Percentiles rank a stretch among this genome's conserved stretches.
phyloP scores from a whole-genome alignment of 2,329 filamentous ascomycete species.

The Monosporascus sp. region DNA sequence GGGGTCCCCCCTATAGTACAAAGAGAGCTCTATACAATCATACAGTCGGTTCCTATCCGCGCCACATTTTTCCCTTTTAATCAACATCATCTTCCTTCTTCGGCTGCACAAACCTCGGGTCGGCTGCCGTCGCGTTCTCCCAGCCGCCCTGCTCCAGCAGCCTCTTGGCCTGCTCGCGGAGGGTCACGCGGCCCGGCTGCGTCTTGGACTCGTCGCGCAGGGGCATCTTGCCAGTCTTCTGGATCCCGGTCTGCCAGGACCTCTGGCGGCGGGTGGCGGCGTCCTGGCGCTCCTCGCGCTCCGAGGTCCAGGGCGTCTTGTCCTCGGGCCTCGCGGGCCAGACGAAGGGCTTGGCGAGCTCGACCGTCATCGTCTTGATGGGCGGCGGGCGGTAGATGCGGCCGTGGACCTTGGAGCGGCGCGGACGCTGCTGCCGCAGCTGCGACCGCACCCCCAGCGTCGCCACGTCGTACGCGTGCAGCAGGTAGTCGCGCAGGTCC shows the following conservation, averaged over 20 bases:
- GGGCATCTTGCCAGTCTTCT: constrained; percentile 30
- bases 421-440: constrained; percentile 62
- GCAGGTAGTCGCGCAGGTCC: constrained; percentile 92
- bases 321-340: constrained; percentile 71
- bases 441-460: constrained; percentile 71
- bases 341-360: constrained; percentile 81
- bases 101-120: constrained; percentile 41
- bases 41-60: constrained; percentile 3
- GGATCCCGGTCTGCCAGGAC: constrained; percentile 29
- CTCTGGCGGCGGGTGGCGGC: constrained; percentile 33
- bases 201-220: constrained; percentile 37
- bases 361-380: constrained; percentile 91
- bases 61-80: constrained; percentile 9
- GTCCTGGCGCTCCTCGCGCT: constrained; percentile 50
- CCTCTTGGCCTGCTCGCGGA: constrained; percentile 54
- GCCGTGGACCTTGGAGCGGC: constrained; percentile 42
- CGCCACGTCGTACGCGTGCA: constrained; percentile 75
- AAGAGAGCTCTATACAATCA: too few species aligned
- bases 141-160: constrained; percentile 59
- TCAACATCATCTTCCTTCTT: constrained; percentile 1
- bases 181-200: constrained; percentile 34
- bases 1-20: too few species aligned
- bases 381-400: constrained; percentile 65
- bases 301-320: constrained; percentile 55
- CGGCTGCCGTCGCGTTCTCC: constrained; percentile 43